Percentiles rank a stretch among this genome's conserved stretches.
Evolutionary conservation across 345 rosid species (phyloP).

Genomic region (Litchi chinensis): DNA sequence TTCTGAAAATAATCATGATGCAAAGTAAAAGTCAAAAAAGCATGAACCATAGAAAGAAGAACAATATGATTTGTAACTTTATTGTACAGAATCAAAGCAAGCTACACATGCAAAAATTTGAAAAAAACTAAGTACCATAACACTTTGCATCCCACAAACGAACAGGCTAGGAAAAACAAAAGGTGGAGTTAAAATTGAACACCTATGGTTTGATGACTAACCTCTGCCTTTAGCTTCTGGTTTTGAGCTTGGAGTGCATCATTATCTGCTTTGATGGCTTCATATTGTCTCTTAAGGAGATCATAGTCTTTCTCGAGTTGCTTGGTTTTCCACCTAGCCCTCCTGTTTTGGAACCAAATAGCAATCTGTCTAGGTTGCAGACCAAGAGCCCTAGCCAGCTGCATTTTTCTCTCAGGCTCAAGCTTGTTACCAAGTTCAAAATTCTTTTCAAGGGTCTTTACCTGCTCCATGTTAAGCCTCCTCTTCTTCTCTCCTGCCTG

Average conservation of each 20-base stretch:
- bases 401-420: constrained; percentile 98
- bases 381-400: constrained; percentile 88
- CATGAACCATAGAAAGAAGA: constrained; percentile 10
- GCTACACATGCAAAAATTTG: constrained; percentile 8
- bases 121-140: neutral
- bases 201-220: constrained; percentile 17
- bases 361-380: constrained; percentile 98
- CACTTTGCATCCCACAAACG: neutral
- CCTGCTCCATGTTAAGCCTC: constrained; percentile 92
- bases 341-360: constrained; percentile 96
- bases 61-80: constrained; percentile 21
- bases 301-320: constrained; percentile 96
- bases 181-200: neutral
- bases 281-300: constrained; percentile 76
- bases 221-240: constrained; percentile 88
- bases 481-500: constrained; percentile 96
- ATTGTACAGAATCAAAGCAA: neutral
- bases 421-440: constrained; percentile 97
- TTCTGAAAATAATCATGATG: constrained; percentile 27
- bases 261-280: constrained; percentile 75
- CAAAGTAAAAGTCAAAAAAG: constrained; percentile 27
- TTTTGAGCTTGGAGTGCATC: constrained; percentile 84
- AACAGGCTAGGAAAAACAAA: neutral
- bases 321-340: constrained; percentile 97
- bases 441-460: constrained; percentile 89